These are phyloP conservation scores for Penicillium samsonianum DNA, from an alignment of 495 filamentous ascomycete genomes.

Conservation along the genomic window DNA sequence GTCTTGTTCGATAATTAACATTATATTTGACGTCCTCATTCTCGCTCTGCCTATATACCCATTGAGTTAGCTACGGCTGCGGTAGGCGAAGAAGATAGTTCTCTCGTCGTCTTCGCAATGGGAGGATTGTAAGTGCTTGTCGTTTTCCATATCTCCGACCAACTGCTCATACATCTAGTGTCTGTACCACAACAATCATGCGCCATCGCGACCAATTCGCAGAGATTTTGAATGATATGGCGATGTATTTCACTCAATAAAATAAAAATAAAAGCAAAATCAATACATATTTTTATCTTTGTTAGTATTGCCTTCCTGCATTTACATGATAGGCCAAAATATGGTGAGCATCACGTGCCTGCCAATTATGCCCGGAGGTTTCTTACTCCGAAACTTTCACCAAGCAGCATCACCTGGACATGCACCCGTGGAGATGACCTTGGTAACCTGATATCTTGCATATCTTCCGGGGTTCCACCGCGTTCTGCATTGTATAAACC, in stretches of 20 bases:
- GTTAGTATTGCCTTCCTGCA: background rate
- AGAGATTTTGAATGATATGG: background rate
- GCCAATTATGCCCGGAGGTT: conserved; percentile 8
- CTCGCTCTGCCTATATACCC: no score
- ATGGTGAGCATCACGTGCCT: conserved; percentile 2
- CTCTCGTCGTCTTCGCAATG: no score
- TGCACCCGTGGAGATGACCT: conserved; percentile 1
- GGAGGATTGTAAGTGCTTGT: no score
- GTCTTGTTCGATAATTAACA: no score
- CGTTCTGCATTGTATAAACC: background rate
- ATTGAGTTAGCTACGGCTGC: no score
- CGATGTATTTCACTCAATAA: background rate
- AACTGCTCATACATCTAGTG: no score
- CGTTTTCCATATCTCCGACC: no score
- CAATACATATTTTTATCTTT: background rate
- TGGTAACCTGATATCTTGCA: background rate
- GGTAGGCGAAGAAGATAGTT: no score
- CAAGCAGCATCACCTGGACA: conserved; percentile 3
- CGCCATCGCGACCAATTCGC: background rate
- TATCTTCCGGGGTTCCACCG: background rate
- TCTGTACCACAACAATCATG: no score
- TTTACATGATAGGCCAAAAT: background rate
- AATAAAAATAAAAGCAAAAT: background rate
- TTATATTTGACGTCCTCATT: no score
- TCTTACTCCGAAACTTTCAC: conserved; percentile 11